These are phyloP conservation scores for Aurantiochytrium sp. DNA, from an alignment of 108 stramenopile genomes.

Conservation along the genomic window DNA sequence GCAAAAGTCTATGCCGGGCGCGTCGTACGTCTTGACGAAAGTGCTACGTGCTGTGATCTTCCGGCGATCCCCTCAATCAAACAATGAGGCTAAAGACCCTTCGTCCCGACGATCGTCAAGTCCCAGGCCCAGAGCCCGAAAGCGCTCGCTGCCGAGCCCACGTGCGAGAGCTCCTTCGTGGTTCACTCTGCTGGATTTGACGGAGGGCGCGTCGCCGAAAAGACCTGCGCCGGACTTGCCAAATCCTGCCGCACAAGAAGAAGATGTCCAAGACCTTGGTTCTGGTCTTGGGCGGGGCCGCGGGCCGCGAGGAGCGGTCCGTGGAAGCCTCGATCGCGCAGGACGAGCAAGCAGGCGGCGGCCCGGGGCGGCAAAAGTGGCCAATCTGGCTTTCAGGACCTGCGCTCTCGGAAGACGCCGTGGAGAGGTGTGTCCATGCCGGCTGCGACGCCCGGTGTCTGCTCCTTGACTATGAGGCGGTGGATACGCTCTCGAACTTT, in stretches of 20 bases:
- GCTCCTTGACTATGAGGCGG: background rate
- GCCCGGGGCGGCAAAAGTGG: background rate
- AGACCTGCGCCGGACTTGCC: too few relatives aligned
- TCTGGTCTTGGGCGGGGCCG: background rate
- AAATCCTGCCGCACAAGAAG: background rate
- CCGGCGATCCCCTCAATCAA: too few relatives aligned
- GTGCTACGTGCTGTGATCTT: too few relatives aligned
- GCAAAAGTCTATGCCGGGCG: too few relatives aligned
- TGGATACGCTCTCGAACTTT: constrained; percentile 14
- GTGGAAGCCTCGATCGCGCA: background rate
- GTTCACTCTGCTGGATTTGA: too few relatives aligned
- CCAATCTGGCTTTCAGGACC: constrained; percentile 1
- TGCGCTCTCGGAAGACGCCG: background rate
- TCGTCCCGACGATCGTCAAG: too few relatives aligned
- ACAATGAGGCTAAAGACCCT: too few relatives aligned
- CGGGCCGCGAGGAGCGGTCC: background rate
- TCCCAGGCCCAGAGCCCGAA: too few relatives aligned
- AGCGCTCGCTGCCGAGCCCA: too few relatives aligned
- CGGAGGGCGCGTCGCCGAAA: too few relatives aligned
- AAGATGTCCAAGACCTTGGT: background rate
- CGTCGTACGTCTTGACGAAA: too few relatives aligned
- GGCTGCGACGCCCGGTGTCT: background rate
- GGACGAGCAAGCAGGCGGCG: background rate
- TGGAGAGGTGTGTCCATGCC: background rate
- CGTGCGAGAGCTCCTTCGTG: too few relatives aligned